Percentiles rank a stretch among this genome's conserved stretches.
Evolutionary conservation across 345 rosid species (phyloP).

Genomic region (Punica granatum): DNA sequence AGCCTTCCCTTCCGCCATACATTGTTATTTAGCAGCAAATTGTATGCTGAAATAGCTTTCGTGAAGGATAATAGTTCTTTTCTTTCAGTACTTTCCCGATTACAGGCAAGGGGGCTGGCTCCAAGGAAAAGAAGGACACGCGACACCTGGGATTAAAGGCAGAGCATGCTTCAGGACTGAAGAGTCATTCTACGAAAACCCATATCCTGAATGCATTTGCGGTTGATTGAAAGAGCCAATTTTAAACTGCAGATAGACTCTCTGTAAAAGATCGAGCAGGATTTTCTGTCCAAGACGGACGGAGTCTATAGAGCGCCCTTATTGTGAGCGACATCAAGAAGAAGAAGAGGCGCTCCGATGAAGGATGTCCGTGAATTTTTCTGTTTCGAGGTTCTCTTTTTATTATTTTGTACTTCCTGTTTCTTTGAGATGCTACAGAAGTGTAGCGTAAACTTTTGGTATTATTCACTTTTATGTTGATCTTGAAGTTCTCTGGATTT

Average conservation of each 20-base stretch:
- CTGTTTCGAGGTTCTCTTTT: not conserved
- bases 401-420: too few relatives aligned
- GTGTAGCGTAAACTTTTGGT: not conserved
- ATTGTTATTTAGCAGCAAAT: too few relatives aligned
- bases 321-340: not conserved
- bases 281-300: not conserved
- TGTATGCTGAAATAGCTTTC: too few relatives aligned
- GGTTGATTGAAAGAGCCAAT: slow-evolving; percentile 19
- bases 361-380: not conserved
- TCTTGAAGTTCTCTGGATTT: not conserved
- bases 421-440: not conserved
- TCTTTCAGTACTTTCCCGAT: too few relatives aligned
- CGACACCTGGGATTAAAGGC: slow-evolving; percentile 63
- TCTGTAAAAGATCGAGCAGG: not conserved
- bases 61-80: too few relatives aligned
- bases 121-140: slow-evolving; percentile 67
- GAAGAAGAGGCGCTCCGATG: not conserved
- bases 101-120: slow-evolving; percentile 82
- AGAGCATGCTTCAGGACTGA: slow-evolving; percentile 72
- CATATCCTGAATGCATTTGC: slow-evolving; percentile 84
- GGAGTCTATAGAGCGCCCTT: not conserved
- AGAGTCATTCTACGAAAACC: slow-evolving; percentile 88
- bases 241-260: not conserved
- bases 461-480: not conserved
- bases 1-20: too few relatives aligned